phyloP scores from a whole-genome alignment of 345 rosid genomes.

The Citrus reticulata region DNA sequence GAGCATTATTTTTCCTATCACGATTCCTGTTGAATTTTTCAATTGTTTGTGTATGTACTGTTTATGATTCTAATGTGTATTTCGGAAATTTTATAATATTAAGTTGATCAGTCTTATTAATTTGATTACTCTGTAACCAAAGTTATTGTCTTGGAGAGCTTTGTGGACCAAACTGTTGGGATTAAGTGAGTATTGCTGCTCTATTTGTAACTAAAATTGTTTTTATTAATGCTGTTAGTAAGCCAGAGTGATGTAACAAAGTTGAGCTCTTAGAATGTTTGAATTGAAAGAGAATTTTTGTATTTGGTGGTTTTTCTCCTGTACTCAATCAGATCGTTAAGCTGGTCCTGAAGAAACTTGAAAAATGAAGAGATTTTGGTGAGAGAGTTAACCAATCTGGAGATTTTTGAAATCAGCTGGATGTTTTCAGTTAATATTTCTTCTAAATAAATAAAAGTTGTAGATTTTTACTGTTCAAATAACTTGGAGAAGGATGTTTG shows the following conservation, averaged over 20 bases:
- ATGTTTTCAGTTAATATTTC: neutral
- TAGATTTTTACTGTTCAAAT: neutral
- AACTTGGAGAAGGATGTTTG: constrained; percentile 1
- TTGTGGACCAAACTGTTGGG: neutral
- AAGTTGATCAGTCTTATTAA: neutral
- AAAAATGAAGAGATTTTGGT: neutral
- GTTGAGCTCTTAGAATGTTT: neutral
- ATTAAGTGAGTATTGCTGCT: neutral
- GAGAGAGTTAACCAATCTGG: neutral
- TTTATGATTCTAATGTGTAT: neutral
- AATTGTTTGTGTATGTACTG: neutral
- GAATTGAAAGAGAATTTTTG: neutral
- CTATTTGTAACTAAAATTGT: neutral
- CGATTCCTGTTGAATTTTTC: neutral
- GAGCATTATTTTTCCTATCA: neutral
- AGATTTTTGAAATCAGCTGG: neutral
- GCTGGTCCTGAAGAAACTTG: neutral
- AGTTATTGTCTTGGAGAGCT: neutral
- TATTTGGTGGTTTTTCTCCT: neutral
- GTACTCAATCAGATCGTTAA: neutral
- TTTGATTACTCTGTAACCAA: neutral
- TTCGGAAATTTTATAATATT: neutral
- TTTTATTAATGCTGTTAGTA: neutral
- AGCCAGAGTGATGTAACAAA: neutral
- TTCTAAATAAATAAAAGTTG: neutral